phyloP scores from a whole-genome alignment of 257 asterid genomes.

The Solanum medicagineum region DNA sequence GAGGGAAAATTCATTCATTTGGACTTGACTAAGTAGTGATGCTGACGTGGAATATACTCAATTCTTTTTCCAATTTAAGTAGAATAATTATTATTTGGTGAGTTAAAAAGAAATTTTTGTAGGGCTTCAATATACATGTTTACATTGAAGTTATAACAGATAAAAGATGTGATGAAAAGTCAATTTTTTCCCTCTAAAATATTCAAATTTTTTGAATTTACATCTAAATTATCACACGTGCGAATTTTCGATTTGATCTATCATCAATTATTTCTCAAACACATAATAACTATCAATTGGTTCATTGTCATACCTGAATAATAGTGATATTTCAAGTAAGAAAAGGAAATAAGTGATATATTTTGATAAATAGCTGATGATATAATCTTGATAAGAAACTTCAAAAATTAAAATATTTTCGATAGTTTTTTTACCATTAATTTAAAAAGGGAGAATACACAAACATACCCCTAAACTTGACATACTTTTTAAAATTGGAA shows the following conservation, averaged over 20 bases:
- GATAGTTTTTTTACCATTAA: background rate
- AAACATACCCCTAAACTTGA: no score
- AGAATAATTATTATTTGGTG: background rate
- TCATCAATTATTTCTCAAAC: background rate
- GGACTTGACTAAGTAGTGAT: background rate
- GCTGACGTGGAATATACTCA: no score
- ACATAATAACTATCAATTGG: background rate
- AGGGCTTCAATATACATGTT: background rate
- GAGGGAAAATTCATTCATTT: background rate
- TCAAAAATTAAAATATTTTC: background rate
- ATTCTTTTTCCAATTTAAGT: no score
- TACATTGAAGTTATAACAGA: background rate
- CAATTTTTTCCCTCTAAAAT: background rate
- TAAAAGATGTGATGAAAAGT: background rate
- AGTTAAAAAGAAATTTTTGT: background rate
- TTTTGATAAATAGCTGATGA: background rate
- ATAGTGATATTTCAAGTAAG: background rate
- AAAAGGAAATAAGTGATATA: background rate
- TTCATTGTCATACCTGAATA: background rate
- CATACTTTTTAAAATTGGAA: no score
- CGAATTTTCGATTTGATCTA: no score
- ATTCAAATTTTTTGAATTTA: background rate
- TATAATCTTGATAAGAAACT: background rate
- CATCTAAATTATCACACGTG: no score
- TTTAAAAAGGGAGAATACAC: no score